Evolutionary conservation across 2,329 filamentous ascomycete genomes (phyloP), one percentile per base, ranked within the genome.

Genomic region (Aspergillus udagawae): DNA sequence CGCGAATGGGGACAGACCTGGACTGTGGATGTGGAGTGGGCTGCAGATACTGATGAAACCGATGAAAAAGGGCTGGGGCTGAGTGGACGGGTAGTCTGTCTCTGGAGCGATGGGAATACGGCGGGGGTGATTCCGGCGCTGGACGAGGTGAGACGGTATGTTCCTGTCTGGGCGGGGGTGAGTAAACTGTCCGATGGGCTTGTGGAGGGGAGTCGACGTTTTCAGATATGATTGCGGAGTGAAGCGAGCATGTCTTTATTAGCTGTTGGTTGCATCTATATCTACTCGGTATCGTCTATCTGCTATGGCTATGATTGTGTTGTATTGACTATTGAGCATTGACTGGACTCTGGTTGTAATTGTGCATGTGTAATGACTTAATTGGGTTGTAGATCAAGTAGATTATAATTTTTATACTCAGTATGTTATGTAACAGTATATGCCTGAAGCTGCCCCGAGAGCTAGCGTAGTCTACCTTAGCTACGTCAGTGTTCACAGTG

Each of bases 51-150:
- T 7, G 67, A 54, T 48, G 60, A 60, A 41, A 66, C 62, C n/a
- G 67, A 58, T 8, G 68, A 72, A 44, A 61, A 67, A 17, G 67
- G 73, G 21, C 67, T 91, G 14, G 67, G 73, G 20, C 67, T 91
- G 35, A 81, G 80, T 61, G 90, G 92, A 1, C 82, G 78, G 35
- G 85, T 92, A 1, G 81, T 87, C 17, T 97, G 94, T 74, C 79
- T 90, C 32, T 97, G 92, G 92, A 91, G 88, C 66, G 94, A 99
- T 76, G 86, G 84, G 48, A 97, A 97, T 67, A 76, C 78, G 38
- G 73, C 76, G 2, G 87, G 85, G 3, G 80, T 81, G 1, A 92
- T 97, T 50, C 92, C 93, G 0, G 92, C 92, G 0, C 83, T 93
- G 52, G 89, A 94, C 65, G 92, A 97, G 75, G 80, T 90, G 51